phyloP scores from a whole-genome alignment of 129 eudicot species.

The Pseudognaphalium luteoalbum region DNA sequence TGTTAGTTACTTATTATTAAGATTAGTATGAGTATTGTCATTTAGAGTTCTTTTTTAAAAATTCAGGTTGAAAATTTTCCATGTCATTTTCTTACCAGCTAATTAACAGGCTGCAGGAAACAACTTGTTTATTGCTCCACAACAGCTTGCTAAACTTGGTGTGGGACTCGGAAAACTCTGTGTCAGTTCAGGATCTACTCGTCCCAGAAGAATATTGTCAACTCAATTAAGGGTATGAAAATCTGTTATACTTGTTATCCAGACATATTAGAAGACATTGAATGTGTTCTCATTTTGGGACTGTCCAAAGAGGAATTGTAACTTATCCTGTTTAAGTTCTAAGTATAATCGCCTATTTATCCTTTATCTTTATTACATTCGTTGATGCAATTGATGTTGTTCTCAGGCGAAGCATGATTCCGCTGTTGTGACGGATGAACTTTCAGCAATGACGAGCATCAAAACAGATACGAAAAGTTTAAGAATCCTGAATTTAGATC shows the following conservation, averaged over 20 bases:
- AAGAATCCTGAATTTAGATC: slow-evolving; percentile 61
- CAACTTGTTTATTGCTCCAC: slow-evolving; percentile 34
- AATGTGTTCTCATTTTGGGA: background rate
- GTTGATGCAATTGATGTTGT: slow-evolving; percentile 14
- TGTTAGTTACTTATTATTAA: background rate
- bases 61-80: background rate
- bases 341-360: slow-evolving; percentile 1
- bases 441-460: slow-evolving; percentile 36
- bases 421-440: slow-evolving; percentile 56
- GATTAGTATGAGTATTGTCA: no score
- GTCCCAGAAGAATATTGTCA: slow-evolving; percentile 28
- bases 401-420: slow-evolving; percentile 48
- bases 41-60: background rate
- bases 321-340: background rate
- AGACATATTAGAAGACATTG: background rate
- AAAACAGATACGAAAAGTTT: slow-evolving; percentile 42
- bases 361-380: background rate
- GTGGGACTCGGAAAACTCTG: slow-evolving; percentile 33
- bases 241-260: background rate
- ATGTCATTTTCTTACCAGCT: no score
- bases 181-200: slow-evolving; percentile 23
- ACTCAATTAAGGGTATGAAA: slow-evolving; percentile 50
- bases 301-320: background rate
- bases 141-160: slow-evolving; percentile 29
- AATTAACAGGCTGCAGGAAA: slow-evolving; percentile 44